Evolutionary conservation across 2,329 filamentous ascomycete genomes (phyloP), one percentile per base, ranked within the genome.

Genomic region (Fusarium sp.): DNA sequence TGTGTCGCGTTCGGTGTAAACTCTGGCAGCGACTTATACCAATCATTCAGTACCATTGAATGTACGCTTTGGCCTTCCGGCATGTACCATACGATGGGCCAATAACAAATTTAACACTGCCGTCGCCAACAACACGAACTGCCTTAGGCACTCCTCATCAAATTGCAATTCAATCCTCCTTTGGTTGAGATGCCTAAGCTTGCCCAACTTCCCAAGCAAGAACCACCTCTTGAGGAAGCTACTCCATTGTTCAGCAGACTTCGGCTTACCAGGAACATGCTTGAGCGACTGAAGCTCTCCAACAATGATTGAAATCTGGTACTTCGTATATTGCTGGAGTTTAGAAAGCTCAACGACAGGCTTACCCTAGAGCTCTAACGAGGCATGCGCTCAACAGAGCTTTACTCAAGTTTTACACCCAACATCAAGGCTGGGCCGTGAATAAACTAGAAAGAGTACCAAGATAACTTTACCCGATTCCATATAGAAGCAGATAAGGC

Each of bases 1-100:
- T 45, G 20, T 51, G 34, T 58, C 7, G 13, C 38, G 51, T 51
- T 31, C 20, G 37, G 6, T 31, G 33, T 41, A 8, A 65, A 46
- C 26, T 42, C n/a, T 58, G 15, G 13, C 45, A 31, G 16, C 18
- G 36, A 20, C 10, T 12, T 10, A 33, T n/a, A 10, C 15, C 20
- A 26, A 40, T 31, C 44, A 47, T 34, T 8, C 20, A 12, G 1
- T 13, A 26, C 18, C 9, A 12, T 18, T 31, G 26, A 12, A 12
- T 8, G 1, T 31, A 18, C 8, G 8, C 16, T 28, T 38, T 20
- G 8, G n/a, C 20, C 33, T 23, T 15, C 33, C 8, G 11, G 9
- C 11, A 11, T 50, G 12, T 6, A 38, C 11, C n/a, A 8, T 12
- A 38, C n/a, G 15, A 28, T 18, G 6, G 9, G 16, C 18, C 9